Base-by-base conservation (phyloP, 2,329 filamentous ascomycete species). In the Fusarium sp. region DNA sequence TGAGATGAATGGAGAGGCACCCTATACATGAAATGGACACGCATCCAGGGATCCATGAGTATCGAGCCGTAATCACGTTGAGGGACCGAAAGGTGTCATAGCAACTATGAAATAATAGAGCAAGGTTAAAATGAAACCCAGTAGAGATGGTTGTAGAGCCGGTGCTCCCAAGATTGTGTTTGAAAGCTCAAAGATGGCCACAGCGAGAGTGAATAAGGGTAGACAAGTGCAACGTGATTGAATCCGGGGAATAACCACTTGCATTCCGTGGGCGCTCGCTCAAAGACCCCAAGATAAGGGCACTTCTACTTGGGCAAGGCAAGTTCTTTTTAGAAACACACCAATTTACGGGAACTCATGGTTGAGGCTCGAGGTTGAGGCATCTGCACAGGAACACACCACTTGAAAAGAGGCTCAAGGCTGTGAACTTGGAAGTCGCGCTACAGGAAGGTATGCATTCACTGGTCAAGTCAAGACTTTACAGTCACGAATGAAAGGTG, bases 231-330 rank as follows among this genome's bases (percentile, higher is more conserved):
- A 16, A 9, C 40, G 0, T 16, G 13, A 45, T 47, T 47, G 14
- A 47, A 47, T 20, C 25, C 16, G 20, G 20, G 7, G 13, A 47
- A 20, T 1, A 9, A 47, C 20, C 13, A 22, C 14, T 25, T 47
- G 20, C 4, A 16, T 16, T 9, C 8, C 2, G 8, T 6, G 7
- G 13, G 0, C 2, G 7, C 6, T 45, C 4, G 16, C 13, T 9
- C 20, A n/a, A n/a, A n/a, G 2, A 40, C 9, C 18, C 9, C 4
- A 9, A 38, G 7, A 6, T 40, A 11, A 9, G 4, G 2, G 36
- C 18, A n/a, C 10, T 40, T 6, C 4, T 5, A 6, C 9, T n/a
- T n/a, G 18, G 4, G 4, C 18, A 45, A 45, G 42, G 7, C 7
- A 45, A 25, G 13, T 9, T 45, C 20, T 5, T 45, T 6, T 2